phyloP scores from a whole-genome alignment of 2,329 filamentous ascomycete genomes.

The Aspergillus ochraceoroseus region DNA sequence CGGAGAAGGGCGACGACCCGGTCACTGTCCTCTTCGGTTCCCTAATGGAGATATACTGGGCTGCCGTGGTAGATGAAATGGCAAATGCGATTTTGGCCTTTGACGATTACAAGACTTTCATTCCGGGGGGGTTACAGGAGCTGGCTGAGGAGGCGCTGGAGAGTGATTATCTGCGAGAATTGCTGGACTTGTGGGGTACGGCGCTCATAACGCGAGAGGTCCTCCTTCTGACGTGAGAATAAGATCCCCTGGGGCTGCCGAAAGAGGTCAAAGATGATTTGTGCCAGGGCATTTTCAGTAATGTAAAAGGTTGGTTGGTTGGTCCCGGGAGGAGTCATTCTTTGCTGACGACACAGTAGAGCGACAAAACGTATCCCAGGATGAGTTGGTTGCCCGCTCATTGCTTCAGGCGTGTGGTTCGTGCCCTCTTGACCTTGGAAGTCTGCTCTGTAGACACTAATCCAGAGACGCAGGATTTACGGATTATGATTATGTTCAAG shows the following conservation, averaged over 20 bases:
- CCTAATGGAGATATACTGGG: constrained; percentile 5
- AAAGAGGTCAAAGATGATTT: constrained; percentile 5
- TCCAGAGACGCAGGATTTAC: constrained; percentile 1
- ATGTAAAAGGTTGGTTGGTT: constrained; percentile 9
- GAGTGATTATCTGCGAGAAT: constrained; percentile 7
- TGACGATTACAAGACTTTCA: constrained; percentile 10
- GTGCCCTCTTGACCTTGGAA: not conserved
- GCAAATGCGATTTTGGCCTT: constrained; percentile 10
- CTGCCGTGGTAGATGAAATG: constrained; percentile 9
- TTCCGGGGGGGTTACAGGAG: constrained; percentile 2
- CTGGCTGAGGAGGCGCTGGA: constrained; percentile 1
- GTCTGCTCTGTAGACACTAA: not conserved
- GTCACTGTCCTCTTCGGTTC: not conserved
- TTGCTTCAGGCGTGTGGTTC: constrained; percentile 10
- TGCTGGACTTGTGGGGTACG: constrained; percentile 9
- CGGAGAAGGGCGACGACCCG: constrained; percentile 5
- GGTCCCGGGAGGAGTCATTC: not conserved
- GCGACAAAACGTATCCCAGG: constrained; percentile 5
- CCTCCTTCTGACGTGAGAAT: not conserved
- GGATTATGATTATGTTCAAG: constrained; percentile 12
- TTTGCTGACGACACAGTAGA: constrained; percentile 1
- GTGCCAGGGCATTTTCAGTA: not conserved
- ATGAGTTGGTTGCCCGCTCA: constrained; percentile 2
- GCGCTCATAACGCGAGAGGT: not conserved
- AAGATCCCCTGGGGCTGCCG: constrained; percentile 7